Evolutionary conservation across 192 early-diverging fungal genomes (phyloP).

Genomic region (Rhizophagus prolifer): DNA sequence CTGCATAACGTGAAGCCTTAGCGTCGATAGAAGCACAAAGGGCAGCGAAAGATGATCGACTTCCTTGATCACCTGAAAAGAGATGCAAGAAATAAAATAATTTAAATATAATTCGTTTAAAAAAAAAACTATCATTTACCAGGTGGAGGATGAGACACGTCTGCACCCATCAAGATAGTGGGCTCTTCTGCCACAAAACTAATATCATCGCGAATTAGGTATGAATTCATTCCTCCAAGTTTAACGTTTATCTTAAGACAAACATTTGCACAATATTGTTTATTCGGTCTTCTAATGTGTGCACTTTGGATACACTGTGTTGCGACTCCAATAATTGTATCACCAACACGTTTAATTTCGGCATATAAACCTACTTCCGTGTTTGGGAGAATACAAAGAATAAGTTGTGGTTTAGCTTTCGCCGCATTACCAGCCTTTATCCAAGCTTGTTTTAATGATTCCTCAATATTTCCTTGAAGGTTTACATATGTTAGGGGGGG

Average conservation of each 20-base stretch:
- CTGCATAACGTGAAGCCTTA: slow-evolving; percentile 61
- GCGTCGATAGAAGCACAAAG: slow-evolving; percentile 68
- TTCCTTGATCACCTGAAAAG: slow-evolving; percentile 29
- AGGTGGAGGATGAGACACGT: slow-evolving; percentile 84
- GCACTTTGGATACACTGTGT: slow-evolving; percentile 89
- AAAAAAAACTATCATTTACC: slow-evolving; percentile 36
- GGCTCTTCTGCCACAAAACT: slow-evolving; percentile 64
- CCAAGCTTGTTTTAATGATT: too few relatives aligned
- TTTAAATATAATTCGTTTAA: slow-evolving; percentile 13
- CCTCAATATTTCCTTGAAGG: too few relatives aligned
- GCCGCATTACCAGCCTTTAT: slow-evolving; percentile 34
- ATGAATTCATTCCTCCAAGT: slow-evolving; percentile 71
- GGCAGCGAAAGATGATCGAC: slow-evolving; percentile 67
- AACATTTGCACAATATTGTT: slow-evolving; percentile 92
- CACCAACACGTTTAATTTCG: slow-evolving; percentile 84
- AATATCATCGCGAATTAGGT: slow-evolving; percentile 56
- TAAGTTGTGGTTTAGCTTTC: slow-evolving; percentile 68
- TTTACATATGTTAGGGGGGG: too few relatives aligned
- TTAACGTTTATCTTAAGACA: slow-evolving; percentile 63
- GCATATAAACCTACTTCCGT: slow-evolving; percentile 61
- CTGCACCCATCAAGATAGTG: slow-evolving; percentile 85
- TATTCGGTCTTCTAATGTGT: slow-evolving; percentile 69
- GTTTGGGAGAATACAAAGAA: slow-evolving; percentile 76
- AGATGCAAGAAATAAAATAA: not conserved
- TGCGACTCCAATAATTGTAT: slow-evolving; percentile 83